These are phyloP conservation scores for Fusarium fracticaudum DNA, from an alignment of 2,329 filamentous ascomycete species.

Conservation along the genomic window DNA sequence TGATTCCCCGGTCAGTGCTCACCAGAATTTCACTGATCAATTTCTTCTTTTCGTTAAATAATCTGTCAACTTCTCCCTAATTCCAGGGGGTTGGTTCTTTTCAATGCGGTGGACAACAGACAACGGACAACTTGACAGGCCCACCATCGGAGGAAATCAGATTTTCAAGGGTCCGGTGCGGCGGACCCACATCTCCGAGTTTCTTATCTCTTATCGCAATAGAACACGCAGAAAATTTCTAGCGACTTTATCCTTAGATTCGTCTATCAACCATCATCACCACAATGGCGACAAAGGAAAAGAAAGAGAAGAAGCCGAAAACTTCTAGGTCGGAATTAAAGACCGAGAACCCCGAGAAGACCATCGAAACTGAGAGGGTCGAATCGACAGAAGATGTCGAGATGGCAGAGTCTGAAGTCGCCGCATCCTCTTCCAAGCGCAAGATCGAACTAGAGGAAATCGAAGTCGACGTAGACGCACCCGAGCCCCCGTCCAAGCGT, in stretches of 20 bases:
- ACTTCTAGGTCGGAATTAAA: conserved; percentile 27
- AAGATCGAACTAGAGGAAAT: conserved; percentile 78
- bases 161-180: conserved; percentile 16
- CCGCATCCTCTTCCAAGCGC: conserved; percentile 63
- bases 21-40: not conserved
- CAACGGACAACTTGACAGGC: not conserved
- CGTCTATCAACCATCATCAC: conserved; percentile 6
- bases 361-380: conserved; percentile 16
- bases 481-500: conserved; percentile 95
- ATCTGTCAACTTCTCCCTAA: conserved; percentile 3
- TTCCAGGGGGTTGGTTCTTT: conserved; percentile 16
- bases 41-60: not conserved
- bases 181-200: conserved; percentile 24
- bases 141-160: conserved; percentile 18
- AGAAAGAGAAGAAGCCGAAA: conserved; percentile 37
- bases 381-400: conserved; percentile 24
- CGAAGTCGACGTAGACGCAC: conserved; percentile 88
- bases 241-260: conserved; percentile 16
- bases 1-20: not conserved
- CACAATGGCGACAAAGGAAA: conserved; percentile 44
- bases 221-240: conserved; percentile 7
- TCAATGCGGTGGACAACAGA: not conserved
- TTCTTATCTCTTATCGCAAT: conserved; percentile 44
- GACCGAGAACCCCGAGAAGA: conserved; percentile 19
- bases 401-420: conserved; percentile 23